Evolutionary conservation across 768 basidiomycete genomes (phyloP), one percentile per base, ranked within the genome.

Genomic region (Panaeolus cyanescens): DNA sequence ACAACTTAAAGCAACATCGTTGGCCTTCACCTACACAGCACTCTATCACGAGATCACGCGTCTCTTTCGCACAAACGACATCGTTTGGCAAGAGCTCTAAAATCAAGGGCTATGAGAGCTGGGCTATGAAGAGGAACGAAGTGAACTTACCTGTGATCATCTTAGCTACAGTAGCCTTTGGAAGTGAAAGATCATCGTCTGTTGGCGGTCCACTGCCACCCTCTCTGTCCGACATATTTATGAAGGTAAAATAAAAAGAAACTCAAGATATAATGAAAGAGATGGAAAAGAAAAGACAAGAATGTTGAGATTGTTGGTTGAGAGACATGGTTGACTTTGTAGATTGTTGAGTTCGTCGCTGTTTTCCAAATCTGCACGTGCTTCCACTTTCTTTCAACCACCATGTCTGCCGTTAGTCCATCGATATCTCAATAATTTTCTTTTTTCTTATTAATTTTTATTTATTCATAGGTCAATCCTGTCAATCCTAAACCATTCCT

Each of bases 401-500:
- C 76, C 78, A 90, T 90, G 89, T 83, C 87, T 61, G 76, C 85
- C 61, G 89, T 90, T 70, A 60, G 86, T 82, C 65, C 59, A 61
- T 65, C 56, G 25, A 39, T 39, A 33, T 57, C 53, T 28, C 42
- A 37, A 50, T 56, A 40, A 59, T 55, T 60, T 36, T 40, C 59
- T 61, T 58, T n/a, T n/a, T 32, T 55, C 54, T 69, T 45, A 65
- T 57, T 55, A 13, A 32, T 59, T 13, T 32, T 15, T 31, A 17
- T 36, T 15, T n/a, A n/a, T n/a, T 50, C 25, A 50, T 72, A 92
- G 90, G 89, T 92, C 71, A 87, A 88, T 69, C 96, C 96, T 66
- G 94, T 99, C 70, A 99, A 99, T 78, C 97, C 97, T 20, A 99
- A 99, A 79, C 97, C 97, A 5, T 99, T 99, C 81, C 84, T 99